These are phyloP conservation scores for Podaxis sp. DNA, from an alignment of 768 basidiomycete species.

Conservation along the genomic window DNA sequence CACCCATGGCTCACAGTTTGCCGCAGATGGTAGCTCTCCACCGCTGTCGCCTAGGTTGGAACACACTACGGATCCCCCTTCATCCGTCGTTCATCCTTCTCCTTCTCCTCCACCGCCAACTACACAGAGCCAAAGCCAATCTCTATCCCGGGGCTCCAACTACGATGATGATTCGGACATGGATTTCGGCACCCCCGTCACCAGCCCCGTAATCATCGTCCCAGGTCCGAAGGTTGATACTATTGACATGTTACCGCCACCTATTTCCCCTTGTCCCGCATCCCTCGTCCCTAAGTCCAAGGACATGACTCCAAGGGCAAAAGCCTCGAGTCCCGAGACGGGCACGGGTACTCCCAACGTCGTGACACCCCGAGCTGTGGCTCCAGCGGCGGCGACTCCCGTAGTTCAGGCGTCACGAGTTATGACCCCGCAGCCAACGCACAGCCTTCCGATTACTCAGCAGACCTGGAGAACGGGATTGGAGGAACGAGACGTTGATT, in stretches of 20 bases:
- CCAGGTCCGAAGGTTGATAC: background rate
- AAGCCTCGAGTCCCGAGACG: background rate
- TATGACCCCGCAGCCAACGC: background rate
- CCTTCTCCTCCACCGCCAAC: background rate
- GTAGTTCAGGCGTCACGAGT: background rate
- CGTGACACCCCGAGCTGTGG: background rate
- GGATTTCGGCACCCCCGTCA: constrained; percentile 10
- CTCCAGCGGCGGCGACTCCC: background rate
- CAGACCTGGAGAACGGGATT: background rate
- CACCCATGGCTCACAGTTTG: too few species aligned
- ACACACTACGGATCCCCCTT: background rate
- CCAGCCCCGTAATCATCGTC: constrained; percentile 8
- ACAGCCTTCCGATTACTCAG: too few species aligned
- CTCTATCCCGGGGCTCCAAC: background rate
- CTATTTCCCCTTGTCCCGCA: background rate
- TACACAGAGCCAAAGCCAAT: background rate
- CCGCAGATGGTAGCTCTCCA: background rate
- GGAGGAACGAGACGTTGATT: background rate
- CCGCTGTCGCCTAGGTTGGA: too few species aligned
- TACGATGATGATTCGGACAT: constrained; percentile 8
- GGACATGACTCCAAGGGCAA: background rate
- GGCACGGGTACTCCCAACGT: background rate
- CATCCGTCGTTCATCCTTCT: background rate
- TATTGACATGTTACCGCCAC: constrained; percentile 2
- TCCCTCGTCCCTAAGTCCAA: background rate